Evolutionary conservation across 2,329 filamentous ascomycete genomes (phyloP), one percentile per base, ranked within the genome.

Genomic region (Dryadomyces quercivorus): DNA sequence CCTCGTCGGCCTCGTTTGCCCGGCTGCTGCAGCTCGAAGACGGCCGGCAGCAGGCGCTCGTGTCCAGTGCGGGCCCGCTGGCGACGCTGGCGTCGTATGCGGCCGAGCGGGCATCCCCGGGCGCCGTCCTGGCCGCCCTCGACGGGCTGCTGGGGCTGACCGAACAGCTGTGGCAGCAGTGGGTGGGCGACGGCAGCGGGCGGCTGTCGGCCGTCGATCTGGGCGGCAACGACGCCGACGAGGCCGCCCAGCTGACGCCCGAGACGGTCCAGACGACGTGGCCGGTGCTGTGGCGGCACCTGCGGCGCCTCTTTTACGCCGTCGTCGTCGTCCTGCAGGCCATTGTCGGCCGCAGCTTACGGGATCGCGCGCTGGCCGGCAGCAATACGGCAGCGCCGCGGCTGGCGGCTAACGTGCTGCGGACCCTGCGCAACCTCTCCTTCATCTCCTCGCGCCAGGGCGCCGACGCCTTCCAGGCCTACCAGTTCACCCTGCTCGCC

Each of bases 401-500:
- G 15, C 71, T 93, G 16, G 87, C 88, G 6, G 73, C 81, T 48
- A 86, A 86, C 65, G 80, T 84, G 1, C 75, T 95, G 16, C 82
- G 85, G 57, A 81, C 81, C 13, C 77, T 95, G 12, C 82, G 88
- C 31, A 85, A 88, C 62, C 71, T 94, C 20, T 88, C 84, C 68
- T 95, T 95, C 66, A 81, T 95, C 58, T 88, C 88, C 0, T 84
- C 82, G 15, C 78, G 87, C 43, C 77, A 87, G 54, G 84, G 85
- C 20, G 82, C 85, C 55, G 80, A 78, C 57, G 77, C 81, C 1
- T 95, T 94, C 62, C 88, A 91, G 53, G 86, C 88, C 56, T 92
- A 95, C 67, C 82, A 79, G 1, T 95, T 95, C 64, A 84, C 88
- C 26, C 89, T 90, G 62, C 76, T 94, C 21, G 82, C 87, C 1